phyloP scores from a whole-genome alignment of 2,329 filamentous ascomycete species.

The Neopestalotiopsis sp. region DNA sequence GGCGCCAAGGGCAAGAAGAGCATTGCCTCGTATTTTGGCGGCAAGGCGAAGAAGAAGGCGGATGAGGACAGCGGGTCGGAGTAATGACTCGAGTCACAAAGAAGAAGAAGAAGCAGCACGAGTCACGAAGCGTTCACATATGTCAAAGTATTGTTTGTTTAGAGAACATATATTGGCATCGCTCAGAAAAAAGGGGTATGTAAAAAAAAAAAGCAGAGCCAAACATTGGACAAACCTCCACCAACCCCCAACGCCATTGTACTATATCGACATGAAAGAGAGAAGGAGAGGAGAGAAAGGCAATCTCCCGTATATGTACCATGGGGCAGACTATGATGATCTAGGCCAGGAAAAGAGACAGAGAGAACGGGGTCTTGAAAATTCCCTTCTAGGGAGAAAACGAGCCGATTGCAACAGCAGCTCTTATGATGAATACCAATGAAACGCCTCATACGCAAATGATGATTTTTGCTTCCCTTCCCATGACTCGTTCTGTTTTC shows the following conservation, averaged over 20 bases:
- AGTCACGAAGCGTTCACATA: neutral
- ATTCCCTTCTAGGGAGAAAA: neutral
- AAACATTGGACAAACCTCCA: conserved; percentile 6
- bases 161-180: conserved; percentile 18
- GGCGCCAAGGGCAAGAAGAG: conserved; percentile 23
- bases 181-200: conserved; percentile 18
- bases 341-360: conserved; percentile 2
- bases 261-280: neutral
- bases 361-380: neutral
- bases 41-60: conserved; percentile 28
- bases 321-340: neutral
- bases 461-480: neutral
- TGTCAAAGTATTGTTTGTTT: neutral
- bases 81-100: neutral
- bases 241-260: conserved; percentile 15
- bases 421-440: neutral
- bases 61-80: conserved; percentile 32
- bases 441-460: neutral
- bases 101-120: neutral
- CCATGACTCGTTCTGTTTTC: neutral
- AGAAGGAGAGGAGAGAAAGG: neutral
- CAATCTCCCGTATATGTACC: neutral
- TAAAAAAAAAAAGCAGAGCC: conserved; percentile 20
- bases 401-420: neutral
- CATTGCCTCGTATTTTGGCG: conserved; percentile 26